phyloP scores from a whole-genome alignment of 257 asterid species.

The Ophiorrhiza pumila region DNA sequence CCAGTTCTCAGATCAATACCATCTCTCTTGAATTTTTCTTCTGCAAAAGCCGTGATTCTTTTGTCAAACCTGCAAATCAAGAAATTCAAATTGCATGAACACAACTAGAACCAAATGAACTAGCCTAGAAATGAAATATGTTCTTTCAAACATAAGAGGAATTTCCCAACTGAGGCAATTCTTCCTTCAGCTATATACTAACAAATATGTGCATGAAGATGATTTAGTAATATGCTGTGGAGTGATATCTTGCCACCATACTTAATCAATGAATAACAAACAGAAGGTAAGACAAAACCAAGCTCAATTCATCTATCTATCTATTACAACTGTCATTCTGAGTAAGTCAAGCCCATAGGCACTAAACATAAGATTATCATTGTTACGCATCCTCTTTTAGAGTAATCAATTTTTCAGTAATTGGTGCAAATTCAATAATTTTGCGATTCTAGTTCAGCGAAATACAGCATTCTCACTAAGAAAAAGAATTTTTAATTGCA shows the following conservation, averaged over 20 bases:
- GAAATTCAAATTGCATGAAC: slow-evolving; percentile 14
- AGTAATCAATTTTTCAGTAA: neutral
- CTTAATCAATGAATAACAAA: neutral
- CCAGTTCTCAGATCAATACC: slow-evolving; percentile 88
- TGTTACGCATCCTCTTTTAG: neutral
- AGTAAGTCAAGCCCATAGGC: neutral
- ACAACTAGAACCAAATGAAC: slow-evolving; percentile 11
- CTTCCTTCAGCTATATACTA: neutral
- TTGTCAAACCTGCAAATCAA: slow-evolving; percentile 81
- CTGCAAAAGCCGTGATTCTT: slow-evolving; percentile 91
- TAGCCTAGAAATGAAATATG: neutral
- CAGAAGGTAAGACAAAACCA: neutral
- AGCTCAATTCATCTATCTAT: neutral
- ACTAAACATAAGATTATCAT: neutral
- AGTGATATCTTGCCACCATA: neutral
- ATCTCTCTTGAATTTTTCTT: slow-evolving; percentile 81
- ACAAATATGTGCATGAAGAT: neutral
- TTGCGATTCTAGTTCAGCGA: neutral
- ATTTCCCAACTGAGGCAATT: neutral
- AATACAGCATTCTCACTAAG: neutral
- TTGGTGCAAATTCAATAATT: neutral
- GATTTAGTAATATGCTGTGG: neutral
- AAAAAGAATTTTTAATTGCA: neutral
- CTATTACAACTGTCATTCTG: neutral
- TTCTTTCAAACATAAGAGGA: neutral